phyloP scores from a whole-genome alignment of 257 asterid genomes.

The Capsicum rhomboideum region DNA sequence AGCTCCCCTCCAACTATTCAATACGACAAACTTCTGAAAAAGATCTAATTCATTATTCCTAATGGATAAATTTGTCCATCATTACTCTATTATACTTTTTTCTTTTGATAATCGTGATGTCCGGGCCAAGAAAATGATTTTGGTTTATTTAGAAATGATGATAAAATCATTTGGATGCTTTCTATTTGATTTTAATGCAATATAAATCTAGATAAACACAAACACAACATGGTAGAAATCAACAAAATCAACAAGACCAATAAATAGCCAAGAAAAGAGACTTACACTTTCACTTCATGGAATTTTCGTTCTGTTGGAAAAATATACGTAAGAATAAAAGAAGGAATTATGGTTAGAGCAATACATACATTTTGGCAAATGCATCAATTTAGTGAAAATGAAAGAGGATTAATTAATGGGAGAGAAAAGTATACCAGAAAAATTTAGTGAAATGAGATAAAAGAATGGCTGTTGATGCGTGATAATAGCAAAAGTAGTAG shows the following conservation, averaged over 20 bases:
- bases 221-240: neutral
- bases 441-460: neutral
- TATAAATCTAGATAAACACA: neutral
- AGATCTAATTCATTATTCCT: neutral
- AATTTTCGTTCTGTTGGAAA: neutral
- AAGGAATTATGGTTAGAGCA: neutral
- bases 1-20: neutral
- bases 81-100: neutral
- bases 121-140: neutral
- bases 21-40: neutral
- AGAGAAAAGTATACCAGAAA: neutral
- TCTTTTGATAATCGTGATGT: no score
- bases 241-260: neutral
- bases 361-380: neutral
- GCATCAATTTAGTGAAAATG: neutral
- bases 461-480: neutral
- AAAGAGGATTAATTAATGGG: neutral
- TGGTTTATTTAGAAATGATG: neutral
- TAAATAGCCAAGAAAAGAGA: neutral
- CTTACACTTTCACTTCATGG: constrained; percentile 1
- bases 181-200: neutral
- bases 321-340: neutral
- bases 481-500: neutral
- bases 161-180: neutral
- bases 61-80: neutral